phyloP scores from a whole-genome alignment of 2,329 filamentous ascomycete genomes.

The Triangularia setosa region DNA sequence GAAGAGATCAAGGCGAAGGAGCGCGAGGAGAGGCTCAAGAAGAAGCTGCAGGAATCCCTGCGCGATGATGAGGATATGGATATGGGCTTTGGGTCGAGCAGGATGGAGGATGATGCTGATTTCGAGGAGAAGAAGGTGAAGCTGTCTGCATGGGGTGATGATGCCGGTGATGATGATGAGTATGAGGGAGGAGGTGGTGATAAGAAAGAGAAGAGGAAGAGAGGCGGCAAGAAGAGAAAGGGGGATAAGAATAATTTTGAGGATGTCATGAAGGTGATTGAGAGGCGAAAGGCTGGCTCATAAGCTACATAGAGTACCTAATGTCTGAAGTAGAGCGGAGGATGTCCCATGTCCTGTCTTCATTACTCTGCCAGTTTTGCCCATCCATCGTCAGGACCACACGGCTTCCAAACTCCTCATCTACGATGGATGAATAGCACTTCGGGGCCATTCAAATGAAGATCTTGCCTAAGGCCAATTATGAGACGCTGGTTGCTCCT shows the following conservation, averaged over 20 bases:
- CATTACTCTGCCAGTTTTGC: too few species aligned
- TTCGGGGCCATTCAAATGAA: too few species aligned
- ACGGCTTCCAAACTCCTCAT: too few species aligned
- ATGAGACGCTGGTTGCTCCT: too few species aligned
- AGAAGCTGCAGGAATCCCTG: slow-evolving; percentile 68
- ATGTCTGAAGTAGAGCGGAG: too few species aligned
- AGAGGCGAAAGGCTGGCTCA: slow-evolving; percentile 45
- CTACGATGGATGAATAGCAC: too few species aligned
- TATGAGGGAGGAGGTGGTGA: slow-evolving; percentile 41
- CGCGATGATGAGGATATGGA: slow-evolving; percentile 90
- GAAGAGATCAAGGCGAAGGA: slow-evolving; percentile 41
- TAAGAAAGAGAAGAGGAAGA: slow-evolving; percentile 59
- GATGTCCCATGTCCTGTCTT: too few species aligned
- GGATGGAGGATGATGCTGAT: slow-evolving; percentile 85
- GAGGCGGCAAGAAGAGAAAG: slow-evolving; percentile 70
- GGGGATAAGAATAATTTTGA: slow-evolving; percentile 73
- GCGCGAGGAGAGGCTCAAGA: slow-evolving; percentile 65
- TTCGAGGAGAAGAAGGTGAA: slow-evolving; percentile 65
- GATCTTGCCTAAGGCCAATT: too few species aligned
- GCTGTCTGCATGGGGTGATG: slow-evolving; percentile 57
- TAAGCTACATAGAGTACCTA: background rate
- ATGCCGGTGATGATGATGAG: slow-evolving; percentile 40
- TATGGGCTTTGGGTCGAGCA: slow-evolving; percentile 85
- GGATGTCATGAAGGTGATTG: slow-evolving; percentile 77
- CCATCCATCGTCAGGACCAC: too few species aligned